A percentile compares a stretch with the other conserved stretches of the same genome.
Conservation (phyloP, 1,284 basidiomycete genomes). For the Pyrrhoderma noxium region DNA sequence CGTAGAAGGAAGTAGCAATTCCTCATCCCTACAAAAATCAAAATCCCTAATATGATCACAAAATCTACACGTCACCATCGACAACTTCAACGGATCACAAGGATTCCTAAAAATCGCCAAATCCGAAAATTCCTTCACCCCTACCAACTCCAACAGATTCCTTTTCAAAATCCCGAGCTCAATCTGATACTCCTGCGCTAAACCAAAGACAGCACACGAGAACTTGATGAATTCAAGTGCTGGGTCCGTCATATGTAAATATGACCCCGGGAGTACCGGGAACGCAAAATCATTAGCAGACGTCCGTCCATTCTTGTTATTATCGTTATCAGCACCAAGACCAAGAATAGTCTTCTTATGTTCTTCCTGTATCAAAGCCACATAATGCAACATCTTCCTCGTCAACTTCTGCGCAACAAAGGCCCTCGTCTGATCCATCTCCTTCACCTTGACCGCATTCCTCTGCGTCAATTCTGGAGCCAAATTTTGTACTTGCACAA, state of each 20-base stretch:
- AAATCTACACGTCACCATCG: conserved; percentile 84
- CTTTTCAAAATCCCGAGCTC: conserved; percentile 88
- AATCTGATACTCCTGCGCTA: conserved; percentile 73
- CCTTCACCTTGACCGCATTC: conserved; percentile 64
- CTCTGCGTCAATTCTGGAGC: conserved; percentile 57
- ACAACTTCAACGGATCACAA: conserved; percentile 83
- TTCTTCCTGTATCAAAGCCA: conserved; percentile 62
- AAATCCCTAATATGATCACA: conserved; percentile 90
- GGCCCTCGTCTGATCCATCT: conserved; percentile 59
- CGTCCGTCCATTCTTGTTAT: conserved; percentile 36
- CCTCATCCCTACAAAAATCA: conserved; percentile 91
- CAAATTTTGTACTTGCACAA: conserved; percentile 69
- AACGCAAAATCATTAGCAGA: conserved; percentile 65
- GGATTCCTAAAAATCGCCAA: conserved; percentile 88
- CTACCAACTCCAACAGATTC: conserved; percentile 84
- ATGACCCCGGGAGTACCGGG: conserved; percentile 83
- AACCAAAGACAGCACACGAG: conserved; percentile 72
- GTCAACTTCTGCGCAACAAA: conserved; percentile 82
- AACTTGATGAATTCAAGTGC: conserved; percentile 90
- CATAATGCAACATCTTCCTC: conserved; percentile 68
- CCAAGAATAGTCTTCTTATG: conserved; percentile 56
- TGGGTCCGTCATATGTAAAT: conserved; percentile 70
- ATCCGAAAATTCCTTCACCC: conserved; percentile 80
- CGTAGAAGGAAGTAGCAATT: conserved; percentile 60
- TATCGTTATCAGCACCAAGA: conserved; percentile 32